Base-by-base conservation (phyloP, 1,284 basidiomycete species). In the Ceratobasidium sp. region DNA sequence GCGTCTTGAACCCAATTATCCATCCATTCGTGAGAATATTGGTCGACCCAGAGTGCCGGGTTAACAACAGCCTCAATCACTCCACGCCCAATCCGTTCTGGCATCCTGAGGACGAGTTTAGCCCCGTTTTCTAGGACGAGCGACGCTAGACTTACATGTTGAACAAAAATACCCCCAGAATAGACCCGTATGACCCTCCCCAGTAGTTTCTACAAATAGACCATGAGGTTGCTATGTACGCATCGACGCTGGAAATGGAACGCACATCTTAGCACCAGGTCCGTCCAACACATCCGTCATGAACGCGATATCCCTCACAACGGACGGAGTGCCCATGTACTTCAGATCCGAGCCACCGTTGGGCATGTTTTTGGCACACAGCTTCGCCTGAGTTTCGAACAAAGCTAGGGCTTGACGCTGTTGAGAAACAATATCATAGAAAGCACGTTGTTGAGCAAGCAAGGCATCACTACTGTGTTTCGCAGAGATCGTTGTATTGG, bases 251-350 rank as follows among this genome's bases (percentile, higher is more conserved):
- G 34, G 32, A 55, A 18, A n/a, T 23, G 16, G 18, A 45, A 45
- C 80, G 12, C 74, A 84, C 83, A 85, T 84, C 41, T 80, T 77
- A 0, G 80, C 78, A 39, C 82, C 80, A 18, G 81, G 75, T 1
- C 84, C 84, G 18, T 83, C 83, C 3, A 85, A 77, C 0, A 79
- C 72, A n/a, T 76, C 77, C 0, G 80, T 79, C 75, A 85, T 83
- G 72, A 80, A 81, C 14, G 83, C 83, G 39, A 85, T 80, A 76
- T 85, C 84, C 55, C 83, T 77, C 2, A 81, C 82, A 30, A 85
- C 84, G 1, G 79, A 82, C 45, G 79, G 79, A 0, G 84, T 85
- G 5, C 83, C 83, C 82, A 84, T 82, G 74, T 84, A 83, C 60
- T 75, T 78, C 39, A 84, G 76, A 50, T 79, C 78, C 10, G 83